Base-by-base conservation (phyloP, 2,329 filamentous ascomycete species). In the Exophiala sp. region DNA sequence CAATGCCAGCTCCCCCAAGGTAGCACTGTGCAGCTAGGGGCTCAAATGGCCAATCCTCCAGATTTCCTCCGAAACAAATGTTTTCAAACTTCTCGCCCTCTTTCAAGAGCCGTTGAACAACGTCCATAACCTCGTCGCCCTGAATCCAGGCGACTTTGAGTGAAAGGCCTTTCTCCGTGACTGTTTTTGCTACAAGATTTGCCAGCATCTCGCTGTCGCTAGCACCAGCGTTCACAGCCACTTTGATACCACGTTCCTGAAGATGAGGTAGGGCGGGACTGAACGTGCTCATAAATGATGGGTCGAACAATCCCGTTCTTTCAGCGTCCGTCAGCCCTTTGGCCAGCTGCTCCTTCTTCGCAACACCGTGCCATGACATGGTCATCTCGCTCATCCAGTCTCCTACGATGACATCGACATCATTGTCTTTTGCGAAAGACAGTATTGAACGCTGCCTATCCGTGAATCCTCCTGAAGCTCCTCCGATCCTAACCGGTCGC, bases 191-290 rank as follows among this genome's bases (percentile, higher is more conserved):
- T 9, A 63, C 24, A 8, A 57, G 14, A 18, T 59, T 46, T 9
- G 56, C 50, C 34, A 66, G 39, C 33, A 51, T 51, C 35, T 65
- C 49, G 2, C 71, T 73, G 35, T 75, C 72, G 24, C 70, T 62
- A 0, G 72, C 69, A 0, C 72, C 72, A 0, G 72, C 72, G 43
- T 75, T 75, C 1, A 75, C 70, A 0, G 71, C 67, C 0, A 77
- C 62, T 36, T 67, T 69, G 20, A 72, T 68, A 6, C 69, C 67
- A 2, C 62, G 63, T 8, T 62, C 57, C 44, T 70, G 65, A 8
- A 77, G 66, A 45, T 68, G 62, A 5, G 66, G 65, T 7, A 77
- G 58, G 32, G 69, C 67, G 12, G 71, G 68, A 16, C 71, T 63
- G 1, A 77, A 60, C 45, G 60, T 62, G 45, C 66, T 65, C 63